These are phyloP conservation scores for Pseudogymnoascus sp. DNA, from an alignment of 2,329 filamentous ascomycete species.

Conservation along the genomic window DNA sequence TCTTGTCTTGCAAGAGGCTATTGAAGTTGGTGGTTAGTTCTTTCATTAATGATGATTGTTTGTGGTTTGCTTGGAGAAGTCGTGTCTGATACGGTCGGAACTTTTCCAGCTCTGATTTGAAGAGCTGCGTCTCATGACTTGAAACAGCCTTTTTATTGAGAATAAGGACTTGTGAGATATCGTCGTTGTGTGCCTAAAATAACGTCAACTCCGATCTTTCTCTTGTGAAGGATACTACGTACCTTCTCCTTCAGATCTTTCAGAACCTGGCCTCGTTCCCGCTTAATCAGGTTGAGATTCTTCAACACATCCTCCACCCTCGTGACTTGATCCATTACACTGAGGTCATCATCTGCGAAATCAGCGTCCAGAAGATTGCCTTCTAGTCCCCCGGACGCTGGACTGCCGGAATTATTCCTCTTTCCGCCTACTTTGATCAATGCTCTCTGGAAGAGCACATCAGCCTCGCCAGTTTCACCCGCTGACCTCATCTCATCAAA, in stretches of 20 bases:
- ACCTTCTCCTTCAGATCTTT: slow-evolving; percentile 98
- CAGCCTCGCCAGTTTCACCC: slow-evolving; percentile 76
- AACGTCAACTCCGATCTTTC: neutral
- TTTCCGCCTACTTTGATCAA: slow-evolving; percentile 67
- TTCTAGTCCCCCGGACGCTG: slow-evolving; percentile 48
- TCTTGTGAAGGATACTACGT: slow-evolving; percentile 20
- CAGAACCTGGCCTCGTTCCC: slow-evolving; percentile 81
- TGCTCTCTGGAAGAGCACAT: slow-evolving; percentile 80
- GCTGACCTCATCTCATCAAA: slow-evolving; percentile 94
- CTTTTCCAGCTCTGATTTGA: slow-evolving; percentile 95
- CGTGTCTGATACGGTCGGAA: slow-evolving; percentile 89
- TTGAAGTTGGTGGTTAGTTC: slow-evolving; percentile 85
- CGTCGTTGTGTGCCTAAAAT: slow-evolving; percentile 78
- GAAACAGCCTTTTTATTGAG: slow-evolving; percentile 95
- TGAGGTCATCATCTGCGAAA: slow-evolving; percentile 70
- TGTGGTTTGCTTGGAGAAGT: slow-evolving; percentile 87
- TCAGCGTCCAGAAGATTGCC: slow-evolving; percentile 85
- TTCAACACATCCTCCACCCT: slow-evolving; percentile 84
- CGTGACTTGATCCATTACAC: slow-evolving; percentile 80
- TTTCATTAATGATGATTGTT: slow-evolving; percentile 89
- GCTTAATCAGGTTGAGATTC: slow-evolving; percentile 85
- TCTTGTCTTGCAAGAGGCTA: slow-evolving; percentile 82
- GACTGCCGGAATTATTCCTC: slow-evolving; percentile 50
- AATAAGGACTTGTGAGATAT: slow-evolving; percentile 95
- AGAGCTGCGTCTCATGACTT: slow-evolving; percentile 84